A percentile compares a stretch with the other conserved stretches of the same genome.
Conservation (phyloP, 1,139 yeast species). For the Tardiomyces blankii region DNA sequence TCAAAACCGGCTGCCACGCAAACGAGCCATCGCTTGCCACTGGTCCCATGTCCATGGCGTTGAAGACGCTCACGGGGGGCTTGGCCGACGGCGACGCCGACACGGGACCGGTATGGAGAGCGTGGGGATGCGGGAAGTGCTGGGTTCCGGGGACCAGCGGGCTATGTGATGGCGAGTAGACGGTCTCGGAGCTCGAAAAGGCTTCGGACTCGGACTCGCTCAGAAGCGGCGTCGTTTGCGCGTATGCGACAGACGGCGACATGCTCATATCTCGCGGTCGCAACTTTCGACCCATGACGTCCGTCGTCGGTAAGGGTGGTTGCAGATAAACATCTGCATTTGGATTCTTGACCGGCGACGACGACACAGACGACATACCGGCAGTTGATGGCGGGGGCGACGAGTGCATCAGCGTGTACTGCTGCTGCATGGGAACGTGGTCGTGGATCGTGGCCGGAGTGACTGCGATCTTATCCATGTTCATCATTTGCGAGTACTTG, state of each 20-base stretch:
- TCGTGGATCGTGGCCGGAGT: slow-evolving; percentile 7
- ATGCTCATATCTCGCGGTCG: no score
- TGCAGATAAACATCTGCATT: no score
- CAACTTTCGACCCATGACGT: no score
- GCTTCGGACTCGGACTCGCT: background rate
- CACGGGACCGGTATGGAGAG: background rate
- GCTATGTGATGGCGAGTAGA: slow-evolving; percentile 1
- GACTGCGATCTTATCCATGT: slow-evolving; percentile 6
- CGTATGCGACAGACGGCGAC: no score
- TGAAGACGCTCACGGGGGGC: background rate
- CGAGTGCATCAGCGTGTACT: background rate
- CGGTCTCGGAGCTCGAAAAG: background rate
- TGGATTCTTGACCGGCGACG: no score
- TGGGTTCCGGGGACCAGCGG: background rate
- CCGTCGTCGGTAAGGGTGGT: no score
- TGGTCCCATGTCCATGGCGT: background rate
- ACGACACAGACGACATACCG: no score
- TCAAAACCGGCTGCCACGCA: slow-evolving; percentile 28
- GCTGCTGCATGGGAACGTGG: slow-evolving; percentile 6
- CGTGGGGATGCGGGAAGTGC: background rate
- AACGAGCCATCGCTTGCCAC: slow-evolving; percentile 5
- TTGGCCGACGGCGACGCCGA: slow-evolving; percentile 1
- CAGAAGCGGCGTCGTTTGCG: no score
- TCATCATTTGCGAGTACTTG: slow-evolving; percentile 18
- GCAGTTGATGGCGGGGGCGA: no score